phyloP scores from a whole-genome alignment of 2,329 filamentous ascomycete genomes.

The Exophiala dermatitidis region DNA sequence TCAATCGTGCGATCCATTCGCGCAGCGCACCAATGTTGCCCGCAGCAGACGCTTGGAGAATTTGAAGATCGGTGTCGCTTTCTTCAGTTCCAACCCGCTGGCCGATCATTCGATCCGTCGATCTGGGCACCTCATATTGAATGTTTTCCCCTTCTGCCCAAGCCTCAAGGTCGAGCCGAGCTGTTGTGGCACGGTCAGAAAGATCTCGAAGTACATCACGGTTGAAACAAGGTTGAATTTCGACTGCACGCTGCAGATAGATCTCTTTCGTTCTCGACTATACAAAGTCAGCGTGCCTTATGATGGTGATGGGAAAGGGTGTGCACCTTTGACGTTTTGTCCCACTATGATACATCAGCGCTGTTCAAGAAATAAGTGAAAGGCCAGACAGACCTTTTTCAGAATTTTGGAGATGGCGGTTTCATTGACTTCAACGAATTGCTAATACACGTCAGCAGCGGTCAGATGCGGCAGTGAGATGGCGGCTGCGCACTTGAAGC shows the following conservation, averaged over 20 bases:
- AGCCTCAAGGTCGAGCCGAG: constrained; percentile 83
- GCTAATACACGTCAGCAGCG: constrained; percentile 43
- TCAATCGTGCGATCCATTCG: constrained; percentile 71
- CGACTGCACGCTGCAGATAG: constrained; percentile 89
- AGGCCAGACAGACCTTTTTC: constrained; percentile 62
- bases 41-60: constrained; percentile 77
- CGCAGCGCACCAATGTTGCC: constrained; percentile 70
- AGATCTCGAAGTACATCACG: constrained; percentile 92
- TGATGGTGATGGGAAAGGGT: constrained; percentile 12
- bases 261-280: constrained; percentile 93
- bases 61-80: constrained; percentile 78
- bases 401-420: constrained; percentile 97
- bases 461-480: too few species aligned
- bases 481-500: constrained; percentile 52
- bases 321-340: constrained; percentile 88
- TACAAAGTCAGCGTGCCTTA: constrained; percentile 29
- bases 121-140: constrained; percentile 58
- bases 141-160: constrained; percentile 97
- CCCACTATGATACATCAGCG: constrained; percentile 57
- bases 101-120: constrained; percentile 35
- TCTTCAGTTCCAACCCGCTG: constrained; percentile 63
- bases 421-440: constrained; percentile 97
- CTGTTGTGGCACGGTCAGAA: constrained; percentile 95
- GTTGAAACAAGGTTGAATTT: constrained; percentile 98
- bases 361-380: constrained; percentile 15